These are phyloP conservation scores for Acanthamoeba lugdunensis DNA, from an alignment of 208 protist species.

Conservation along the genomic window DNA sequence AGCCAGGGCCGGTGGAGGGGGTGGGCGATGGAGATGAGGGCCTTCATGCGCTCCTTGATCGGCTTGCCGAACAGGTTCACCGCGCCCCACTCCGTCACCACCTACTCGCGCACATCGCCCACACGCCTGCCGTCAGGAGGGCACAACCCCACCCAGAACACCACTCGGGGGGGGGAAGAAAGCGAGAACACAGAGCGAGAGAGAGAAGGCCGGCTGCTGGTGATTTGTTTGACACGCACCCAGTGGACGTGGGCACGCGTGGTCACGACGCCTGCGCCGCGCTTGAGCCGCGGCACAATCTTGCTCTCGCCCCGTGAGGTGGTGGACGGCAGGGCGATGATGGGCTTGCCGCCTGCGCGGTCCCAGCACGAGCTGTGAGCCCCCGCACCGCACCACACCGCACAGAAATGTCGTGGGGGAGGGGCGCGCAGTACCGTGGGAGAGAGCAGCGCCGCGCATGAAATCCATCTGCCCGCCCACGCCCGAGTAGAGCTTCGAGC, in stretches of 20 bases:
- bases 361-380: no score
- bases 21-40: slow-evolving; percentile 81
- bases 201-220: no score
- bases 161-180: no score
- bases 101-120: not conserved
- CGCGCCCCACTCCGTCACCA: slow-evolving; percentile 84
- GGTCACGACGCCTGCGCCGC: slow-evolving; percentile 76
- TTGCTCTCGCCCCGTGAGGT: slow-evolving; percentile 72
- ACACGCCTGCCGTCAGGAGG: not conserved
- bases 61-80: slow-evolving; percentile 82
- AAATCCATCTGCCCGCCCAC: slow-evolving; percentile 84
- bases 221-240: not conserved
- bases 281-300: slow-evolving; percentile 80
- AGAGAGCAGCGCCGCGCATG: slow-evolving; percentile 77
- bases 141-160: no score
- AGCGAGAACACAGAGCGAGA: no score
- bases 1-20: slow-evolving; percentile 49
- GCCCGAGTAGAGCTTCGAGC: slow-evolving; percentile 77
- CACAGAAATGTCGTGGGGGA: no score
- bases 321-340: slow-evolving; percentile 79
- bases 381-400: no score
- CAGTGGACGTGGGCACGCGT: slow-evolving; percentile 81
- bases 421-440: slow-evolving; percentile 30
- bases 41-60: slow-evolving; percentile 73
- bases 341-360: slow-evolving; percentile 71